Evolutionary conservation across 495 filamentous ascomycete species (phyloP).

Genomic region (Polyplosphaeria fusca): DNA sequence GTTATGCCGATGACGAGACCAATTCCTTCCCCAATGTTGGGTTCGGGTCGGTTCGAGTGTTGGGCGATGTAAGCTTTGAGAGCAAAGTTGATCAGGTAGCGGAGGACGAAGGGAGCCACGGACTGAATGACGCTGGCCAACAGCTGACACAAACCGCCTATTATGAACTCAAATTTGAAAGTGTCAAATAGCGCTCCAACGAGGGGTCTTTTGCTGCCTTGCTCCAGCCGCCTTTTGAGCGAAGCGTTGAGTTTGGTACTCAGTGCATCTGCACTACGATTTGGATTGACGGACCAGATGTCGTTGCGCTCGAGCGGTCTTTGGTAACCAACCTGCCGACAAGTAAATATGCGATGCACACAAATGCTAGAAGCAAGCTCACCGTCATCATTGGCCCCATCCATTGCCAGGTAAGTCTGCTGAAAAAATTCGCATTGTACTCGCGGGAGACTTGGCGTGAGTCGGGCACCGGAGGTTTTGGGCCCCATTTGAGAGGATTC

Average conservation of each 20-base stretch:
- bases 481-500: slow-evolving; percentile 63
- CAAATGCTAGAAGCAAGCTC: slow-evolving; percentile 34
- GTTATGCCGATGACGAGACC: slow-evolving; percentile 44
- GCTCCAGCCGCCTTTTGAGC: slow-evolving; percentile 61
- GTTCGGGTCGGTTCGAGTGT: slow-evolving; percentile 25
- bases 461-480: slow-evolving; percentile 58
- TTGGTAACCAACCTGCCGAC: slow-evolving; percentile 68
- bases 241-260: slow-evolving; percentile 60
- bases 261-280: slow-evolving; percentile 66
- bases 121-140: slow-evolving; percentile 66
- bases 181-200: slow-evolving; percentile 81
- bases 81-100: slow-evolving; percentile 44
- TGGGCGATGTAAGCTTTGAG: slow-evolving; percentile 65
- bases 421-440: slow-evolving; percentile 58
- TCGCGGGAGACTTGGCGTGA: slow-evolving; percentile 55
- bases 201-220: slow-evolving; percentile 71
- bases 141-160: slow-evolving; percentile 77
- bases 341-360: slow-evolving; percentile 1
- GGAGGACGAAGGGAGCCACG: slow-evolving; percentile 58
- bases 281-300: slow-evolving; percentile 81
- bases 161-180: slow-evolving; percentile 78
- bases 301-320: slow-evolving; percentile 79
- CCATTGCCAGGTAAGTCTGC: slow-evolving; percentile 63
- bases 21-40: slow-evolving; percentile 40
- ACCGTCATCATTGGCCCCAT: slow-evolving; percentile 66